phyloP scores from a whole-genome alignment of 2,329 filamentous ascomycete species.

The Fusarium burgessii region DNA sequence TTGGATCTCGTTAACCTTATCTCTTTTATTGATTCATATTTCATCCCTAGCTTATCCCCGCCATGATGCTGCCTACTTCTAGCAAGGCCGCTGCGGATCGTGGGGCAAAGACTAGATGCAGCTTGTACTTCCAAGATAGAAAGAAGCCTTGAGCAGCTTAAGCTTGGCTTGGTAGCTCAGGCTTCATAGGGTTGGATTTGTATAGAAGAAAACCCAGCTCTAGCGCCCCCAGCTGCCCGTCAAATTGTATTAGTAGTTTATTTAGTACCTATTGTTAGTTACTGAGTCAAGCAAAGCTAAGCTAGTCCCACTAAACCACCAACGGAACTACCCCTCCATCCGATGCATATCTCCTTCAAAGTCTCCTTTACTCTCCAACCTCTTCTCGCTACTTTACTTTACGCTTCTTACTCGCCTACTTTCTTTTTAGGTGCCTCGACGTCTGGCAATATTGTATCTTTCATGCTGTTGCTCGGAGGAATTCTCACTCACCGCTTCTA shows the following conservation, averaged over 20 bases:
- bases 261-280: background rate
- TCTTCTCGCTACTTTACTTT: background rate
- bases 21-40: background rate
- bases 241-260: conserved; percentile 13
- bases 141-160: background rate
- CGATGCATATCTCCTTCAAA: conserved; percentile 5
- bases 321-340: conserved; percentile 28
- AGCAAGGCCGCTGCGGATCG: background rate
- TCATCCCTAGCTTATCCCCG: conserved; percentile 2
- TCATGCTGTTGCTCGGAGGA: conserved; percentile 30
- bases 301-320: conserved; percentile 18
- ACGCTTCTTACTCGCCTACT: conserved; percentile 3
- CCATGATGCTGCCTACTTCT: background rate
- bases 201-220: background rate
- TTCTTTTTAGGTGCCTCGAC: conserved; percentile 6
- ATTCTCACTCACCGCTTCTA: conserved; percentile 16
- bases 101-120: background rate
- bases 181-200: background rate
- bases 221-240: conserved; percentile 12
- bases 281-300: background rate
- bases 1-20: background rate
- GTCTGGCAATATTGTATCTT: conserved; percentile 6
- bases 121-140: conserved; percentile 11
- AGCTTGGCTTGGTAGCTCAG: conserved; percentile 7
- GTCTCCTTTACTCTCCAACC: conserved; percentile 1